Evolutionary conservation across 2,329 filamentous ascomycete genomes (phyloP), one percentile per base, ranked within the genome.

Genomic region (Verticillium klebahnii): DNA sequence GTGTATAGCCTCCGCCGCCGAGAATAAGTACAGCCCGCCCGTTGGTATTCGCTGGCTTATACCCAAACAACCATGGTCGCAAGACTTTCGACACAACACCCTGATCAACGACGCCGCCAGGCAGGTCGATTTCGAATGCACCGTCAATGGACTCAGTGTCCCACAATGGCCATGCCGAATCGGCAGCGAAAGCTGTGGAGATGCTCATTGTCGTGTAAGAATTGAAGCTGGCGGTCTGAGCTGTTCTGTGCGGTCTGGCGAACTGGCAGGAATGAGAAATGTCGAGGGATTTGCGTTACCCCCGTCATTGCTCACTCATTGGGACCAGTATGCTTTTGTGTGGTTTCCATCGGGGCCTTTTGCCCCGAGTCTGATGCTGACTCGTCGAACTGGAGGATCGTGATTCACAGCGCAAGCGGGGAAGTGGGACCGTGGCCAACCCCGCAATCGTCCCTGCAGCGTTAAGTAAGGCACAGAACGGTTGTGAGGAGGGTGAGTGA

Each of bases 1-100:
- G 56, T n/a, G 63, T 61, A 56, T 68, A 68, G 23, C 67, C 67
- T 32, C 67, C 67, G 15, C 67, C 67, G 19, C 66, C 65, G 56
- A 67, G 66, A 57, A 68, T 45, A 37, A 68, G 65, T 2, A 68
- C 56, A 4, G 66, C 65, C 11, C 66, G 66, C 3, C 62, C 63
- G 45, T 67, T 68, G 2, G 64, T 15, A 3, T 37, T 29, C 15
- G 60, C 62, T 29, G 67, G 67, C n/a, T 65, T 65, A 50, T 66
- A 67, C 40, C 65, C 63, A 25, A 68, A 68, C 2, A 67, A 57
- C 65, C 64, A 68, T 19, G 67, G 66, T 2, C 66, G 64, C 2
- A 61, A 23, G 17, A 68, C 67, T 23, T 58, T 56, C 9, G 39
- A 58, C 23, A 65, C 63, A 12, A 67, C 67, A 11, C 61, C 65